These are phyloP conservation scores for Fraxinus sp. DNA, from an alignment of 305 asterid species.

Conservation along the genomic window DNA sequence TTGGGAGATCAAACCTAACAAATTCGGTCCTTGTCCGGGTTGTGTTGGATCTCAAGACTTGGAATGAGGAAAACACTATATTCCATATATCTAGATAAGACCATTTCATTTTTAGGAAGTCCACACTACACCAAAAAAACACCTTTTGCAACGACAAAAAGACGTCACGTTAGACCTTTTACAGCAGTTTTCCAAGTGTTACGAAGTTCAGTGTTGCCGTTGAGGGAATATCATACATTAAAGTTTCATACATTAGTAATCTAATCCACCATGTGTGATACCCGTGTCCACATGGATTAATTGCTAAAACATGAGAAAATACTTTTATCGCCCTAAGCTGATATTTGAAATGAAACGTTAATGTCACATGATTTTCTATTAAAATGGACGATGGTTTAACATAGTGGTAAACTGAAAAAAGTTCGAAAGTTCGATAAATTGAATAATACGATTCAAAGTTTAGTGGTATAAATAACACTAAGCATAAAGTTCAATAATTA, in stretches of 20 bases:
- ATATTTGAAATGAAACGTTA: background rate
- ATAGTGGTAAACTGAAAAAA: background rate
- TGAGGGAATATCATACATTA: background rate
- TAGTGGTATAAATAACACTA: background rate
- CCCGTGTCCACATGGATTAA: background rate
- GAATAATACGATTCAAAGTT: background rate
- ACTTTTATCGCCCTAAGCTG: background rate
- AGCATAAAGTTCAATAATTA: background rate
- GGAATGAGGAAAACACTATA: background rate
- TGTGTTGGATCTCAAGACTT: background rate
- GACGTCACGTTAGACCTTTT: no score
- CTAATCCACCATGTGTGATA: background rate
- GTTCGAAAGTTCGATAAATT: background rate
- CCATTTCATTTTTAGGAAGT: background rate
- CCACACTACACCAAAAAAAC: background rate
- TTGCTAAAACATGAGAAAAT: background rate
- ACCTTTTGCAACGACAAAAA: no score
- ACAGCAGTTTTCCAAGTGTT: no score
- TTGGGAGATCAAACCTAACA: background rate
- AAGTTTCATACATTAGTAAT: background rate
- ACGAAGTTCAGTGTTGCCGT: no score
- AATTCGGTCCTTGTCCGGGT: background rate
- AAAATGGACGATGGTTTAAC: background rate
- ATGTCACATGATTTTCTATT: background rate
- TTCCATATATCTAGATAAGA: background rate